Conservation (phyloP, 257 asterid species). For the Perilla frutescens region DNA sequence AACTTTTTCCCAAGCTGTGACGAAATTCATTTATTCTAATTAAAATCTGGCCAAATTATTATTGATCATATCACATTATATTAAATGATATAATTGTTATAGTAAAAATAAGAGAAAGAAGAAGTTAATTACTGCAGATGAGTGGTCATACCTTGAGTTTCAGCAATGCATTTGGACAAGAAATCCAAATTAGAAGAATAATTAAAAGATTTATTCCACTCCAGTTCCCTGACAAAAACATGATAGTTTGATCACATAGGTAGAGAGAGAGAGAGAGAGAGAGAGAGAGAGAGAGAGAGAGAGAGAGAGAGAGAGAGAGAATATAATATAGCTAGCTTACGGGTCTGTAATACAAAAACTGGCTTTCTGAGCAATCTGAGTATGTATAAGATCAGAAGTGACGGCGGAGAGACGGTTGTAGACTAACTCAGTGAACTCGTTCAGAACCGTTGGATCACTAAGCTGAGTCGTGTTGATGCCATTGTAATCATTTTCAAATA, state of each 20-base stretch:
- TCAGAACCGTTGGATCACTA: conserved; percentile 42
- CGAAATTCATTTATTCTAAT: no score
- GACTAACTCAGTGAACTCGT: conserved; percentile 47
- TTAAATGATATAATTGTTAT: no score
- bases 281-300: conserved; percentile 28
- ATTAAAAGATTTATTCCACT: conserved; percentile 80
- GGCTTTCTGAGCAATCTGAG: conserved; percentile 52
- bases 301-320: conserved; percentile 28
- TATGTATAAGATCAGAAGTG: conserved; percentile 50
- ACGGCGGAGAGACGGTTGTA: conserved; percentile 50
- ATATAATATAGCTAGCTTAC: no score
- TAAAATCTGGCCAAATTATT: no score
- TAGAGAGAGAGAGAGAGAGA: background rate
- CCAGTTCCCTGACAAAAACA: conserved; percentile 55
- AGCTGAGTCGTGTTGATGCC: conserved; percentile 40
- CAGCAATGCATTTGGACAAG: conserved; percentile 59
- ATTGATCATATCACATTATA: no score
- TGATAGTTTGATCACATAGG: background rate
- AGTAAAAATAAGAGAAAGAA: no score
- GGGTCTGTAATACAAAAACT: conserved; percentile 66
- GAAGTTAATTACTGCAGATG: no score
- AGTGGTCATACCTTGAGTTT: conserved; percentile 51
- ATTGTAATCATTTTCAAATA: conserved; percentile 28
- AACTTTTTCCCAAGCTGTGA: no score
- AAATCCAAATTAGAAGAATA: conserved; percentile 64